These are phyloP conservation scores for Cryphonectria parasitica DNA, from an alignment of 2,329 filamentous ascomycete species.

Conservation along the genomic window DNA sequence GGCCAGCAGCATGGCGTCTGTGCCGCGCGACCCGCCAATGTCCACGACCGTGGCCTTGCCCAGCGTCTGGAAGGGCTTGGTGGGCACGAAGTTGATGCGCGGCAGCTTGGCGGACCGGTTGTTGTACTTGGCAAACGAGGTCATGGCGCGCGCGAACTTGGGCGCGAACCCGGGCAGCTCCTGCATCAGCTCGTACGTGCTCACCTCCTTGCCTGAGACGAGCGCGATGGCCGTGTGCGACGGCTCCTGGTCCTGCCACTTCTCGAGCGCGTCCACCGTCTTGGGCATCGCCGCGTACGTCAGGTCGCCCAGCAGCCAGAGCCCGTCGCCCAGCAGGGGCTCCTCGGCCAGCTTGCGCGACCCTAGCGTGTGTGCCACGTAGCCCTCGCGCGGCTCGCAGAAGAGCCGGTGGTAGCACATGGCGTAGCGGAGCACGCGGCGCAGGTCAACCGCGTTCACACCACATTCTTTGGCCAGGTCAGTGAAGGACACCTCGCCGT, in stretches of 20 bases:
- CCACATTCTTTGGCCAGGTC: not conserved
- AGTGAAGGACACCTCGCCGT: not conserved
- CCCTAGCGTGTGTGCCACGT: slow-evolving; percentile 1
- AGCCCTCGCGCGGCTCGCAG: slow-evolving; percentile 1
- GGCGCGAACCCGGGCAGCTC: slow-evolving; percentile 6
- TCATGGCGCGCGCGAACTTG: slow-evolving; percentile 20
- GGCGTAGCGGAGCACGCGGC: slow-evolving; percentile 16
- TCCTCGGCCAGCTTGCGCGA: slow-evolving; percentile 10
- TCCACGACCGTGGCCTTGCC: slow-evolving; percentile 19
- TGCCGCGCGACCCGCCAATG: slow-evolving; percentile 20
- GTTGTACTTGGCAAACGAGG: slow-evolving; percentile 10
- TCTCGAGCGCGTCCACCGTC: slow-evolving; percentile 15
- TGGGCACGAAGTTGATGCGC: slow-evolving; percentile 2
- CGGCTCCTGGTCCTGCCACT: slow-evolving; percentile 19
- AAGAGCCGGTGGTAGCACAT: slow-evolving; percentile 14
- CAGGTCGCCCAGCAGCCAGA: slow-evolving; percentile 11
- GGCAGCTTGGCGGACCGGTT: slow-evolving; percentile 9
- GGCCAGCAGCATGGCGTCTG: slow-evolving; percentile 7
- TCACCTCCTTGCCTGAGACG: slow-evolving; percentile 1
- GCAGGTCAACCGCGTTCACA: slow-evolving; percentile 2
- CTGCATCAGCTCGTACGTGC: slow-evolving; percentile 16
- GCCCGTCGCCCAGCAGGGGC: slow-evolving; percentile 5
- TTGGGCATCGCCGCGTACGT: slow-evolving; percentile 1
- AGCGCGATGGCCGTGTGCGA: slow-evolving; percentile 21
- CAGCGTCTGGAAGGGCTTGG: slow-evolving; percentile 12